Evolutionary conservation across 176 grass and related monocot genomes (phyloP).

Genomic region (Oryza meridionalis): DNA sequence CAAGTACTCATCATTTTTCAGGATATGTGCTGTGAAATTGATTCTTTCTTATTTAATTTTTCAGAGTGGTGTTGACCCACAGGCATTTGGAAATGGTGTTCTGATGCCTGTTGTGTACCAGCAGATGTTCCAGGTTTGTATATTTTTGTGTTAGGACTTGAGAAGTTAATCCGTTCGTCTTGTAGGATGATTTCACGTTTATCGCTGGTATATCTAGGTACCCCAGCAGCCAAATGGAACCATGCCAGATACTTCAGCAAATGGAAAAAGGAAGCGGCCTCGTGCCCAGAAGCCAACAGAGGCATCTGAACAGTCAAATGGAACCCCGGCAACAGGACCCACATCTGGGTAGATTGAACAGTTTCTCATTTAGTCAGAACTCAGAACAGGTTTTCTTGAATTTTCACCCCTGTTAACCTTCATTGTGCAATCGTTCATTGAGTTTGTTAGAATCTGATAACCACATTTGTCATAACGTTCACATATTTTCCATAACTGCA

Average conservation of each 20-base stretch:
- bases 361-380: conserved; percentile 16
- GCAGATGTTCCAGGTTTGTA: conserved; percentile 81
- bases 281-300: conserved; percentile 68
- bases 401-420: neutral
- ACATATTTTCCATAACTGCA: neutral
- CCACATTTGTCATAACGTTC: neutral
- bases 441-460: neutral
- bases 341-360: conserved; percentile 49
- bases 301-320: conserved; percentile 58
- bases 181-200: neutral
- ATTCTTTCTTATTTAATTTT: conserved; percentile 49
- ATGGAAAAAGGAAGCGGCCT: conserved; percentile 65
- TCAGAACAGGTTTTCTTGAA: conserved; percentile 41
- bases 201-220: conserved; percentile 49
- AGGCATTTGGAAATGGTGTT: conserved; percentile 92
- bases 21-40: neutral
- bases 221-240: conserved; percentile 69
- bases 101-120: conserved; percentile 90
- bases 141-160: conserved; percentile 25
- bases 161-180: conserved; percentile 21
- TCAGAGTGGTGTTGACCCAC: conserved; percentile 88
- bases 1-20: neutral
- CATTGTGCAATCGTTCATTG: neutral
- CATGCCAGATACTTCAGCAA: conserved; percentile 48
- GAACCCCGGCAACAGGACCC: conserved; percentile 47